Percentiles rank a stretch among this genome's conserved stretches.
These are phyloP conservation scores for Xylaria digitata DNA, from an alignment of 2,329 filamentous ascomycete genomes.

Conservation along the genomic window DNA sequence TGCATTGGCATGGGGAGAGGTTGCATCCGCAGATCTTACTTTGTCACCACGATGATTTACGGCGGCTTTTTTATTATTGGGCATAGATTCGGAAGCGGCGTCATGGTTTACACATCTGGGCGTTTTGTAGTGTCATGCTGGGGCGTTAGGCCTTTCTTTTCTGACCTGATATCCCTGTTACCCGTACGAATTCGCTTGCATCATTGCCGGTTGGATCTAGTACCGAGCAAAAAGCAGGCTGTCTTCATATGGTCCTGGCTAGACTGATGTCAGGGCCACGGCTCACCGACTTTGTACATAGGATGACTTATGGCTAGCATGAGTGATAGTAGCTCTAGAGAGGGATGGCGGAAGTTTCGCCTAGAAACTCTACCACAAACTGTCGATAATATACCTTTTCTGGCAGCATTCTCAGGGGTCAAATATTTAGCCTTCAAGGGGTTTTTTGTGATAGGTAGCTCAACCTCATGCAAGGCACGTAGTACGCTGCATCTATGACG, in stretches of 20 bases:
- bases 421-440: background rate
- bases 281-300: conserved; percentile 30
- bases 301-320: conserved; percentile 4
- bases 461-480: background rate
- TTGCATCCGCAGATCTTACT: conserved; percentile 35
- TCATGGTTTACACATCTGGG: conserved; percentile 39
- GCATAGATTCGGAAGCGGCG: conserved; percentile 45
- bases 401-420: background rate
- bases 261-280: conserved; percentile 9
- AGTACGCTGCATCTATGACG: background rate
- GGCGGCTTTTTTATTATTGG: conserved; percentile 40
- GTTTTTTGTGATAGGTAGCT: background rate
- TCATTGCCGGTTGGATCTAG: conserved; percentile 28
- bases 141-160: conserved; percentile 26
- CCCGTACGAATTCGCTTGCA: conserved; percentile 12
- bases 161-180: conserved; percentile 37
- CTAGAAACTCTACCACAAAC: background rate
- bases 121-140: conserved; percentile 39
- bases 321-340: background rate
- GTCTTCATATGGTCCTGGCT: conserved; percentile 8
- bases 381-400: conserved; percentile 21
- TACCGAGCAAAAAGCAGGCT: conserved; percentile 8
- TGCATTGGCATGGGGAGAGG: conserved; percentile 37
- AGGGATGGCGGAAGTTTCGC: background rate
- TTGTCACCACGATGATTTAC: conserved; percentile 43